Base-by-base conservation (phyloP, 306 rosid species). In the Vigna reflexopilosa region DNA sequence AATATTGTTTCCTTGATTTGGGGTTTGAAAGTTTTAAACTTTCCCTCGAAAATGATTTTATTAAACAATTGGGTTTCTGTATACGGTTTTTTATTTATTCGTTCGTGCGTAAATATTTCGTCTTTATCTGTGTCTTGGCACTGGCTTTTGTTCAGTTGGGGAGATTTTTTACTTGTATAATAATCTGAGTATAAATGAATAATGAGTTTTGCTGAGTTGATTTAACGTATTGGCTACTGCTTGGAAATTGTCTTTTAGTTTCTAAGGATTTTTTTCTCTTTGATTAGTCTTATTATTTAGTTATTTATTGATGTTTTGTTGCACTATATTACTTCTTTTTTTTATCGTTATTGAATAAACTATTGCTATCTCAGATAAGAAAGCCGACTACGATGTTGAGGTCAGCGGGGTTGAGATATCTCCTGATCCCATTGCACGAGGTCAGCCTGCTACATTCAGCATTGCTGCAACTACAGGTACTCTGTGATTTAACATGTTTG, bases 391-490 rank as follows among this genome's bases (percentile, higher is more conserved):
- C 81, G 85, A 77, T 76, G 89, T 95, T 63, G 86, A 83, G 78
- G 97, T 95, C 50, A 85, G 56, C 1, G 93, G 83, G 77, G 91
- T 95, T 59, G 89, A 91, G 57, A 95, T 95, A 81, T 57, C 84
- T 65, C 99, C 98, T 66, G 13, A 82, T 77, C 98, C 99, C 11
- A 20, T 95, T 1, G 88, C 82, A 4, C 79, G 98, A 69, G 98
- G 98, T 81, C 80, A 87, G 52, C 87, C 92, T 22, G 95, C 97
- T 47, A 88, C 88, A 76, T 92, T 95, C 87, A 87, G 83, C 84
- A 89, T 93, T 79, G 74, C 93, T 82, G 97, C 97, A 50, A 64
- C 83, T 54, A 84, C 97, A 81, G 93, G 99, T 92, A 80, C 83
- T 36, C 1, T 47, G 20, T 47, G 20, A 12, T 24, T 30, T 61